Evolutionary conservation across 2,329 filamentous ascomycete species (phyloP), one percentile per base, ranked within the genome.

Genomic region (Alternaria consortialis): DNA sequence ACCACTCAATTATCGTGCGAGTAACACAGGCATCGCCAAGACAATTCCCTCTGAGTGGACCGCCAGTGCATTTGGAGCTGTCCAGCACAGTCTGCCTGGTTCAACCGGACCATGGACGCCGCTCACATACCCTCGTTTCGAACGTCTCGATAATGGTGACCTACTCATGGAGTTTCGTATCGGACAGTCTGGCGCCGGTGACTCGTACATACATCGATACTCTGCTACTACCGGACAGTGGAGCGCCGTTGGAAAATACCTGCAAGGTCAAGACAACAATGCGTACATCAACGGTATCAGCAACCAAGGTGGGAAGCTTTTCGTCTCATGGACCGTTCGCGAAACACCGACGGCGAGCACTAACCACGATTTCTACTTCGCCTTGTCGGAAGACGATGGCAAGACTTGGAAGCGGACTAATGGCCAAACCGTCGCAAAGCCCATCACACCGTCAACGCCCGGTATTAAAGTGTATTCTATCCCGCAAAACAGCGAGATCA

Each of bases 271-370:
- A 25, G 71, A 76, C 42, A 84, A 82, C 71, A 85, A 84, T 69
- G 83, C 84, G 1, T 86, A 85, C 69, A 80, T 85, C 67, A 83
- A 86, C 70, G 83, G 83, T 9, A 73, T 85, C 46, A 80, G 79
- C 61, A 75, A 73, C 32, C 70, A 74, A 29, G 64, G 65, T 32
- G 67, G 64, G 1, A 74, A 73, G 12, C 75, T 85, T 2, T 80
- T 81, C 67, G 77, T 80, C 20, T 84, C 82, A 1, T 85, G 83
- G 83, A 84, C 84, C 0, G 84, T 83, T 60, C 81, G 84, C 15
- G 82, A 79, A 17, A 85, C 84, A 50, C 81, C 84, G 6, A 72
- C 73, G 2, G 79, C 79, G 0, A 78, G 75, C 55, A 85, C 84
- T 13, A 85, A 85, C 64, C 81, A 84, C 63, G 76, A 84, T 58